Evolutionary conservation across 2,329 filamentous ascomycete genomes (phyloP), one percentile per base, ranked within the genome.

Genomic region (Claviceps sp.): DNA sequence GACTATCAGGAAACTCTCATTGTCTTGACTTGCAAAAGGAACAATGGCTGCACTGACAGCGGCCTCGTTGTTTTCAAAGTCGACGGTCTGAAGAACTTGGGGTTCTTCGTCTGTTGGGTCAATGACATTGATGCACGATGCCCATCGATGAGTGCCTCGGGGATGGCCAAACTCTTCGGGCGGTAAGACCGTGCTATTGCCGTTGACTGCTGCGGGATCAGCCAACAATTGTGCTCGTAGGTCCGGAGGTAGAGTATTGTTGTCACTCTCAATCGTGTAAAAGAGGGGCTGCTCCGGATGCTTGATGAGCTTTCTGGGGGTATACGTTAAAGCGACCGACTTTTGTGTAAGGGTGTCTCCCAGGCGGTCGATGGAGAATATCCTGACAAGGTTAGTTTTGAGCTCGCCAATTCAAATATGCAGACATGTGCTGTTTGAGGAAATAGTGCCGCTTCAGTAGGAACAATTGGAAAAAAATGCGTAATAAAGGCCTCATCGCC

Each of bases 231-330:
- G 79, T n/a, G 79, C 74, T 51, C 83, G 80, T 7, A 90, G 83
- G n/a, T 85, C 80, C 5, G 85, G 83, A 1, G 89, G 84, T 2
- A 98, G 74, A 0, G 90, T 88, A 62, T 96, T 94, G 65, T 93
- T 94, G 57, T 98, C 94, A 11, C 89, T 80, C 69, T 96, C 88
- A 49, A 95, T 88, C 6, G 91, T 89, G 64, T 97, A 98, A 66
- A 96, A 98, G 23, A 94, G 76, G 16, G 88, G 85, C 50, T 88
- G 79, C 5, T 93, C 87, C 0, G 91, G 91, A 63, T 97, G 88
- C 57, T 88, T 87, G 34, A 89, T 79, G 60, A 98, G 84, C 59
- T 85, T 85, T 53, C 88, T 85, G 2, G 94, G 93, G 0, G 93
- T 98, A 65, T 98, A 94, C 23, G 85, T 83, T 22, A 99, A 75